Conservation (phyloP, 768 basidiomycete species). For the Tubosaeta brunneosetosa region DNA sequence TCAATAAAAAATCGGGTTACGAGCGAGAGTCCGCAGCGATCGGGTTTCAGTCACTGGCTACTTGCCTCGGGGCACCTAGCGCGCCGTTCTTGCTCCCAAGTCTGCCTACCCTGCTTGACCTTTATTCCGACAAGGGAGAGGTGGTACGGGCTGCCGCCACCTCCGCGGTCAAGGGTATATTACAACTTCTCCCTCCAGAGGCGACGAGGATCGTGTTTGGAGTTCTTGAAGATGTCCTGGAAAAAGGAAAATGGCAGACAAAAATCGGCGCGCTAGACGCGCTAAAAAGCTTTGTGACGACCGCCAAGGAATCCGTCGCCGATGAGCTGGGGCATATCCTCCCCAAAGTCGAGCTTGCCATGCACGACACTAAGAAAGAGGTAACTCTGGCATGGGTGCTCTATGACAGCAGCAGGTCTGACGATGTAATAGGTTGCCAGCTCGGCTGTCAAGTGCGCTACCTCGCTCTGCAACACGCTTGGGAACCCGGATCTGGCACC, state of each 20-base stretch:
- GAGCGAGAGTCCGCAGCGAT: slow-evolving; percentile 86
- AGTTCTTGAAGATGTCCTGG: slow-evolving; percentile 66
- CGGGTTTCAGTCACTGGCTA: slow-evolving; percentile 71
- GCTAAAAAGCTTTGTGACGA: slow-evolving; percentile 65
- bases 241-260: slow-evolving; percentile 87
- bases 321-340: slow-evolving; percentile 75
- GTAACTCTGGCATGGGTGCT: slow-evolving; percentile 36
- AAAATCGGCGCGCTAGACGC: slow-evolving; percentile 93
- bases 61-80: slow-evolving; percentile 60
- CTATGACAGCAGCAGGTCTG: slow-evolving; percentile 1
- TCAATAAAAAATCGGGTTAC: slow-evolving; percentile 82
- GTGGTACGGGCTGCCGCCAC: slow-evolving; percentile 82
- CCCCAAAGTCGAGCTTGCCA: slow-evolving; percentile 81
- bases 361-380: slow-evolving; percentile 97
- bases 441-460: slow-evolving; percentile 86
- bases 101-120: slow-evolving; percentile 72
- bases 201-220: slow-evolving; percentile 65
- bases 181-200: slow-evolving; percentile 83
- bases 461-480: slow-evolving; percentile 81
- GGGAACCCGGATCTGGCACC: slow-evolving; percentile 90
- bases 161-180: slow-evolving; percentile 74
- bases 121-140: slow-evolving; percentile 92
- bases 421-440: slow-evolving; percentile 60
- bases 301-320: slow-evolving; percentile 74
- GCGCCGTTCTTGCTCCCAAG: slow-evolving; percentile 75